These are phyloP conservation scores for Nicotiana paniculata DNA, from an alignment of 257 asterid genomes.

Conservation along the genomic window DNA sequence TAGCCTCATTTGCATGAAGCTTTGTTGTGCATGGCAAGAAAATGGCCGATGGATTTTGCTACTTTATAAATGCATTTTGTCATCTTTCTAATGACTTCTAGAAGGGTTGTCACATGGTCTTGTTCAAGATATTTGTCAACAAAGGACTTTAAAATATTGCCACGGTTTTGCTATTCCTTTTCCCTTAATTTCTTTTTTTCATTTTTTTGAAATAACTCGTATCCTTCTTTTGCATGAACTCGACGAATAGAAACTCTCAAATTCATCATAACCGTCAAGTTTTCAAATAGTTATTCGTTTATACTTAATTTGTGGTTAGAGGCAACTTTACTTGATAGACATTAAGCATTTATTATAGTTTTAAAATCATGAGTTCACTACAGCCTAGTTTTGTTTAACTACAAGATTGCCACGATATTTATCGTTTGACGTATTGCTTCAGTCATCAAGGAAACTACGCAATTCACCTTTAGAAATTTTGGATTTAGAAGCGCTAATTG, in stretches of 20 bases:
- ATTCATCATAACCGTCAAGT: neutral
- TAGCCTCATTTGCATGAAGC: no score
- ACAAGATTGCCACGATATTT: neutral
- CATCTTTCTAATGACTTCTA: no score
- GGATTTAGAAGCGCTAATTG: neutral
- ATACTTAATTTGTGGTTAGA: neutral
- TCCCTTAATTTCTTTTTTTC: neutral
- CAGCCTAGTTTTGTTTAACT: neutral
- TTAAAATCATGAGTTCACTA: no score
- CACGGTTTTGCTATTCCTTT: neutral
- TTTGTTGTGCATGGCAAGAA: no score
- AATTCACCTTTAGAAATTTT: neutral
- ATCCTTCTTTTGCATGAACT: neutral
- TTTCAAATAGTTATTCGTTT: neutral
- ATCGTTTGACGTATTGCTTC: neutral
- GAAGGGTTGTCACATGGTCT: no score
- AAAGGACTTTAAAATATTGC: no score
- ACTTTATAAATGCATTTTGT: no score
- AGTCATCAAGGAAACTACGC: neutral
- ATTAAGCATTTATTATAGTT: no score
- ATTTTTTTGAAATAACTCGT: neutral
- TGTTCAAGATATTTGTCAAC: no score
- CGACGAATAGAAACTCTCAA: neutral
- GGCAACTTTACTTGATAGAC: neutral
- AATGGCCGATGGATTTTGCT: no score